phyloP scores from a whole-genome alignment of 2,329 filamentous ascomycete species.

The Calonectria pseudoreteaudii region DNA sequence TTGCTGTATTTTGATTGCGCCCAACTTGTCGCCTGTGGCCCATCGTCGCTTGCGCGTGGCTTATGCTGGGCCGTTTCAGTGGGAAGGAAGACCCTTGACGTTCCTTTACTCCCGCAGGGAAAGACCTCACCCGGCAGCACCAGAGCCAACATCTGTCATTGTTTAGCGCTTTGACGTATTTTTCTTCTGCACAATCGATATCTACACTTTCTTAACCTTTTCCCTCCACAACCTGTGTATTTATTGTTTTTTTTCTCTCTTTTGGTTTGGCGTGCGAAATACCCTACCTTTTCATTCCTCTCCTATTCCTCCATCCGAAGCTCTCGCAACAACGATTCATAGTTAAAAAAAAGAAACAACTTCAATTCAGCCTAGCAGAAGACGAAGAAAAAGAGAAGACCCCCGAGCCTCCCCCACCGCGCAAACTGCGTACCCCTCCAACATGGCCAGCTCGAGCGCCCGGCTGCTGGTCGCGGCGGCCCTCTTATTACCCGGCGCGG shows the following conservation, averaged over 20 bases:
- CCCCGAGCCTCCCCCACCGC: not conserved
- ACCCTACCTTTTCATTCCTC: not conserved
- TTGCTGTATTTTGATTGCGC: not conserved
- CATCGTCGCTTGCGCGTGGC: not conserved
- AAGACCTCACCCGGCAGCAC: constrained; percentile 17
- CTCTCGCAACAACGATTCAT: not conserved
- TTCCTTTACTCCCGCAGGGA: not conserved
- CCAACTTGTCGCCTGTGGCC: not conserved
- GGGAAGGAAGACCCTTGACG: constrained; percentile 12
- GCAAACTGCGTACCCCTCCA: constrained; percentile 6
- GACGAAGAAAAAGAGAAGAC: not conserved
- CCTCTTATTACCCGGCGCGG: constrained; percentile 36
- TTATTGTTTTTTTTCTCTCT: not conserved
- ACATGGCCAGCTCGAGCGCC: constrained; percentile 42
- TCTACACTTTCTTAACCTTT: not conserved
- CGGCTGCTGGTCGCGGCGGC: constrained; percentile 45
- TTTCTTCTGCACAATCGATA: not conserved
- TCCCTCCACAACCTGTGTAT: not conserved
- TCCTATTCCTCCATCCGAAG: not conserved
- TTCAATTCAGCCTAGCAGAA: not conserved
- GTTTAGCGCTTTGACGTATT: constrained; percentile 2
- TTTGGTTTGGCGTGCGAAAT: not conserved
- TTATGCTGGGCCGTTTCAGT: not conserved
- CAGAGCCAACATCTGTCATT: not conserved
- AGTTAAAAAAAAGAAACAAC: not conserved